Evolutionary conservation across 2,329 filamentous ascomycete genomes (phyloP).

Genomic region (Scedosporium aurantiacum): DNA sequence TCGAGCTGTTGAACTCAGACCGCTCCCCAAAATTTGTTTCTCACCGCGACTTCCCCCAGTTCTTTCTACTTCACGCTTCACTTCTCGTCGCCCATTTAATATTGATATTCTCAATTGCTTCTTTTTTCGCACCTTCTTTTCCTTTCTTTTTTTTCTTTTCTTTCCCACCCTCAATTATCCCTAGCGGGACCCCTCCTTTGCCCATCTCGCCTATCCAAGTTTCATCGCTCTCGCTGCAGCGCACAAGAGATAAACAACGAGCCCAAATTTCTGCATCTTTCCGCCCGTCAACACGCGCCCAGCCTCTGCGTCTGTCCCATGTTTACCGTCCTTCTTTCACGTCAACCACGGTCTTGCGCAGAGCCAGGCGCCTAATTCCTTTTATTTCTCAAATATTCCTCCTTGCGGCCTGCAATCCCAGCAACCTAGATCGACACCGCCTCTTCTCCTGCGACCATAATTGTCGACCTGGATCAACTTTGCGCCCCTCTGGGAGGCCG

Average conservation of each 20-base stretch:
- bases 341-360: neutral
- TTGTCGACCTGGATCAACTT: constrained; percentile 2
- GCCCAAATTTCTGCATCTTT: constrained; percentile 1
- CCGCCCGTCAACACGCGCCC: constrained; percentile 2
- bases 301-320: neutral
- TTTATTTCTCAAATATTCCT: neutral
- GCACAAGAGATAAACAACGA: neutral
- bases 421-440: neutral
- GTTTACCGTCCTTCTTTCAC: neutral
- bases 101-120: neutral
- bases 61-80: neutral
- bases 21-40: neutral
- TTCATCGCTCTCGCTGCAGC: neutral
- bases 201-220: neutral
- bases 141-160: neutral
- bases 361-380: neutral
- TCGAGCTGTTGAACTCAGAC: neutral
- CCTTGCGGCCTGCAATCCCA: neutral
- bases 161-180: neutral
- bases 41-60: neutral
- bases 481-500: constrained; percentile 3
- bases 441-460: neutral
- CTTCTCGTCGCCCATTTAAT: neutral
- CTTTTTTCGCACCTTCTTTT: neutral
- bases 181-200: neutral